phyloP scores from a whole-genome alignment of 2,329 filamentous ascomycete genomes.

The Lecanicillium sp. region DNA sequence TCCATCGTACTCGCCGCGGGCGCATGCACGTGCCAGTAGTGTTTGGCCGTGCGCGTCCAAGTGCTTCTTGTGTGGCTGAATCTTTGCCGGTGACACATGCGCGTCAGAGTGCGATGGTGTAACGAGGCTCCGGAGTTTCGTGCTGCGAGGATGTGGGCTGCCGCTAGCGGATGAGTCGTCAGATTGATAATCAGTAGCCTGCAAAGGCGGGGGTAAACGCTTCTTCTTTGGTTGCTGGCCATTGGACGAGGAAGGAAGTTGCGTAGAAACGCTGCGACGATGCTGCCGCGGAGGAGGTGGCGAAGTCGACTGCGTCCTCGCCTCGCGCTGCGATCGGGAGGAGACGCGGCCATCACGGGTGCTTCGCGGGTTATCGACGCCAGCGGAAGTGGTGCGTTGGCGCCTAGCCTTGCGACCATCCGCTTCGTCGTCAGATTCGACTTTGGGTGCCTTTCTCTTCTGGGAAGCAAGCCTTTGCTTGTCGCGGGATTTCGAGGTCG shows the following conservation, averaged over 20 bases:
- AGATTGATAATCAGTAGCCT: slow-evolving; percentile 57
- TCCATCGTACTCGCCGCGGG: slow-evolving; percentile 71
- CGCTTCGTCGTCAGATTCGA: slow-evolving; percentile 51
- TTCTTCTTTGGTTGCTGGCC: slow-evolving; percentile 54
- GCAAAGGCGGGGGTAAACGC: slow-evolving; percentile 52
- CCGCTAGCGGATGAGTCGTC: slow-evolving; percentile 58
- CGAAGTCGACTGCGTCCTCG: slow-evolving; percentile 44
- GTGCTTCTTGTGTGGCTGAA: slow-evolving; percentile 72
- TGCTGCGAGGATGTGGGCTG: slow-evolving; percentile 51
- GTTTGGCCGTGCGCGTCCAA: slow-evolving; percentile 91
- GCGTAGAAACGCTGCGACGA: slow-evolving; percentile 57
- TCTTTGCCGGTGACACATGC: slow-evolving; percentile 59
- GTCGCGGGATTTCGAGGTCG: slow-evolving; percentile 40
- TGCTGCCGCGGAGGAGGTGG: slow-evolving; percentile 51
- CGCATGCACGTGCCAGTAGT: slow-evolving; percentile 80
- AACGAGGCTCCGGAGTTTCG: slow-evolving; percentile 47
- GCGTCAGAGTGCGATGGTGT: slow-evolving; percentile 51
- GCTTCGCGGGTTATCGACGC: slow-evolving; percentile 25
- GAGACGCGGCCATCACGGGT: slow-evolving; percentile 26
- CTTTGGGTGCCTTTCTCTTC: slow-evolving; percentile 47
- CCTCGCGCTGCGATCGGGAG: slow-evolving; percentile 24
- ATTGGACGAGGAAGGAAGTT: slow-evolving; percentile 48
- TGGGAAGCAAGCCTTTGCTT: slow-evolving; percentile 36
- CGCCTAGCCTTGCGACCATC: slow-evolving; percentile 47
- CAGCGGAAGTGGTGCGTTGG: slow-evolving; percentile 40